Percentiles rank a stretch among this genome's conserved stretches.
These are phyloP conservation scores for Fusarium sp. DNA, from an alignment of 2,329 filamentous ascomycete genomes.

Conservation along the genomic window DNA sequence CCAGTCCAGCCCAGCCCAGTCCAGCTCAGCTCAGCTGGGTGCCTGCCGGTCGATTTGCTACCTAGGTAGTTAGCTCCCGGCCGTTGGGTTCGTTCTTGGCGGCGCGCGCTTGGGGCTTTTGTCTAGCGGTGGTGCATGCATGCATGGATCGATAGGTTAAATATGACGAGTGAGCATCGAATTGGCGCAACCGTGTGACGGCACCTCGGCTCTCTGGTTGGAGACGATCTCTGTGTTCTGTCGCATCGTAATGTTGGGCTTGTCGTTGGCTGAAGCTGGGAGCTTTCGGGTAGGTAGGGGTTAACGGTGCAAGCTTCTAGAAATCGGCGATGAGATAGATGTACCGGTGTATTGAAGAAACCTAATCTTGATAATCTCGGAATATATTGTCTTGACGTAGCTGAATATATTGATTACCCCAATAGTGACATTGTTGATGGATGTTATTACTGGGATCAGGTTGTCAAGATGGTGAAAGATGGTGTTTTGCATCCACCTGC, in stretches of 20 bases:
- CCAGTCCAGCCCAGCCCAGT: not conserved
- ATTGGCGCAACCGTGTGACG: not conserved
- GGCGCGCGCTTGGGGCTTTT: slow-evolving; percentile 22
- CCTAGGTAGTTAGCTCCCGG: slow-evolving; percentile 36
- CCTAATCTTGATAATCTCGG: not conserved
- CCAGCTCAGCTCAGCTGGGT: slow-evolving; percentile 5
- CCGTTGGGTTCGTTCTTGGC: slow-evolving; percentile 31
- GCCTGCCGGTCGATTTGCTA: not conserved
- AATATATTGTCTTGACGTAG: not conserved
- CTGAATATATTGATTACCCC: not conserved
- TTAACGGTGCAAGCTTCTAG: not conserved
- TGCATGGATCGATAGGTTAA: not conserved
- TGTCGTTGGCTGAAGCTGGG: not conserved
- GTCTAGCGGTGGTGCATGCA: not conserved
- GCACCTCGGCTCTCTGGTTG: not conserved
- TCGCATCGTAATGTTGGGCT: not conserved
- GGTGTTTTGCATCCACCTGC: slow-evolving; percentile 16
- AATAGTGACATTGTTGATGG: not conserved
- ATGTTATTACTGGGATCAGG: not conserved
- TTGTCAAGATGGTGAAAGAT: not conserved
- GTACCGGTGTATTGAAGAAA: not conserved
- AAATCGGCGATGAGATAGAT: not conserved
- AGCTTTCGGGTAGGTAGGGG: not conserved
- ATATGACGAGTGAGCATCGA: not conserved
- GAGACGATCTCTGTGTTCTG: not conserved